Percentiles rank a stretch among this genome's conserved stretches.
These are phyloP conservation scores for Ensete glaucum DNA, from an alignment of 176 grass and related monocot genomes.

Conservation along the genomic window DNA sequence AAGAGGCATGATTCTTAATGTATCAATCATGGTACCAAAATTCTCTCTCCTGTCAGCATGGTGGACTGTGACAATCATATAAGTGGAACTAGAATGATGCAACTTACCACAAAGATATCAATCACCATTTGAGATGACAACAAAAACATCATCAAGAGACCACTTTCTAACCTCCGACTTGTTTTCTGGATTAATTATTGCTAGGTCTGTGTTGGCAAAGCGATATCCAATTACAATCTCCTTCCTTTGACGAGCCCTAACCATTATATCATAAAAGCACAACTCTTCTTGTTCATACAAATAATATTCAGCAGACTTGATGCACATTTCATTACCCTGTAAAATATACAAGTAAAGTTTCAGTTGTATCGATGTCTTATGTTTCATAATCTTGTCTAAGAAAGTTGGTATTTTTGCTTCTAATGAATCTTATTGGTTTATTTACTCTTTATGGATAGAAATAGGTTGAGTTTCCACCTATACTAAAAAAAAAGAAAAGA, in stretches of 20 bases:
- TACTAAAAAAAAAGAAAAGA: neutral
- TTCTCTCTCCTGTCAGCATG: neutral
- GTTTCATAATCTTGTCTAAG: neutral
- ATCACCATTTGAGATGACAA: slow-evolving; percentile 81
- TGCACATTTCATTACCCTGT: slow-evolving; percentile 96
- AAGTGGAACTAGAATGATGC: neutral
- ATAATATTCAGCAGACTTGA: slow-evolving; percentile 79
- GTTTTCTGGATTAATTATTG: slow-evolving; percentile 70
- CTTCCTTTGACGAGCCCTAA: slow-evolving; percentile 60
- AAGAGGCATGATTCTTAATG: neutral
- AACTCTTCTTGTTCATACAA: slow-evolving; percentile 91
- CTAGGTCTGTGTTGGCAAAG: slow-evolving; percentile 55
- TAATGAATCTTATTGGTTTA: too few species aligned
- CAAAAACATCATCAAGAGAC: slow-evolving; percentile 94
- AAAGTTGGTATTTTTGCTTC: neutral
- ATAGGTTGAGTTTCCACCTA: neutral
- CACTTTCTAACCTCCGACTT: slow-evolving; percentile 72
- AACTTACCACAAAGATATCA: slow-evolving; percentile 15
- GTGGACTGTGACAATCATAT: neutral
- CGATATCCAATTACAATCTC: slow-evolving; percentile 95
- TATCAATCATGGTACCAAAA: neutral
- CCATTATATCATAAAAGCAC: slow-evolving; percentile 95
- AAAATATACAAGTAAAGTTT: slow-evolving; percentile 2
- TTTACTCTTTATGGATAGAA: neutral
- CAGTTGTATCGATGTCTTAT: neutral